Base-by-base conservation (phyloP, 768 basidiomycete genomes). In the Termitomyces bulborhizus region DNA sequence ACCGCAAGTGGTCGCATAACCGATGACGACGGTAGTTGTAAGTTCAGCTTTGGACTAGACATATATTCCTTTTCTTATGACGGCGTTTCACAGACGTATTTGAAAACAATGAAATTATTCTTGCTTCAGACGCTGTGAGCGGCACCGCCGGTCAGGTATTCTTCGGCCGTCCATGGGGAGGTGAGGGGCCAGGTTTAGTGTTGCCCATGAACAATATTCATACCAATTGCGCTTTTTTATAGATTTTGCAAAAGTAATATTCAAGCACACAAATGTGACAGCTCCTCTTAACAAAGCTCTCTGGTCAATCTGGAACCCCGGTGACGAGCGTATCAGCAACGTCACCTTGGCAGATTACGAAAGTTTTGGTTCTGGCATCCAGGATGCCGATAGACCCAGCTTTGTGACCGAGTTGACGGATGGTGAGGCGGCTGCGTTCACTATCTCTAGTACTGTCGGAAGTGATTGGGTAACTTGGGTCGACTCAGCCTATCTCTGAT, bases 191-290 rank as follows among this genome's bases (percentile, higher is more conserved):
- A 4, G 9, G 26, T 18, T 12, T 26, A 21, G 34, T 2, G 16
- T 16, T 16, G 9, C n/a, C 0, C 6, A 8, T 9, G 21, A 6
- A 37, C 15, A 37, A 34, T 1, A 40, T 2, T 18, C 0, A 13
- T 1, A 40, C 4, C 16, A 1, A 13, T 4, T 7, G 11, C 40
- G 36, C 36, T 57, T 45, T 32, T n/a, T 15, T 55, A 44, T 46
- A 75, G 77, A 73, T 60, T 77, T 65, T 45, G 76, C 77, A 6
- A 77, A 77, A 62, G 79, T 82, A 15, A 72, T 80, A 37, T 79
- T 75, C 70, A 74, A 76, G 44, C 74, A 74, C 61, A 79, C 77
- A 1, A 58, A 69, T 42, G 65, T 81, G 34, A 71, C 62, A 0
- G 72, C 70, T 4, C 72, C 72, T 0, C 60, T 78, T 51, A 75